A percentile compares a stretch with the other conserved stretches of the same genome.
These are phyloP conservation scores for Aspergillus nanangensis DNA, from an alignment of 495 filamentous ascomycete species.

Conservation along the genomic window DNA sequence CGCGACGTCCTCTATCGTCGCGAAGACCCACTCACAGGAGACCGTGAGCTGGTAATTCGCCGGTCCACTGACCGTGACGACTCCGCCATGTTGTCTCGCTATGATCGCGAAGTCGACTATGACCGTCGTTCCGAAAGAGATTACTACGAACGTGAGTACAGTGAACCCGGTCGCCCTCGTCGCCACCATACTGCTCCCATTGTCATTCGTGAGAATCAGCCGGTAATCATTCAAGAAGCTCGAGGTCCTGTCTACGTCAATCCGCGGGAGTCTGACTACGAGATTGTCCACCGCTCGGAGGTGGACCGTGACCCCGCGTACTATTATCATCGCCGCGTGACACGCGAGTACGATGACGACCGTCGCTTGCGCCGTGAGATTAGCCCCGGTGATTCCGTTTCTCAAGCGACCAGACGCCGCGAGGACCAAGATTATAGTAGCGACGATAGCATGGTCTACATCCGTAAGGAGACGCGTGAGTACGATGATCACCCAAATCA, in stretches of 20 bases:
- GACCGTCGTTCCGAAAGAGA: conserved; percentile 49
- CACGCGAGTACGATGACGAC: conserved; percentile 54
- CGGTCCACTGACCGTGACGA: conserved; percentile 43
- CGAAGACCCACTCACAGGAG: conserved; percentile 31
- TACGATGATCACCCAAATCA: conserved; percentile 59
- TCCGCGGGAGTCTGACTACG: conserved; percentile 61
- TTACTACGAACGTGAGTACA: conserved; percentile 50
- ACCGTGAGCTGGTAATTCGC: conserved; percentile 47
- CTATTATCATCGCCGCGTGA: conserved; percentile 58
- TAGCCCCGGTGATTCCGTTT: conserved; percentile 55
- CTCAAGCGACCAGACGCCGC: conserved; percentile 41
- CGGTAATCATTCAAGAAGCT: conserved; percentile 74
- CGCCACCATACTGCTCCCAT: conserved; percentile 59
- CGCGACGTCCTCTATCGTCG: conserved; percentile 35
- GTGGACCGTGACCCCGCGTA: conserved; percentile 52
- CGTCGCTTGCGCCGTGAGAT: conserved; percentile 49
- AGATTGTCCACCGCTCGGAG: conserved; percentile 64
- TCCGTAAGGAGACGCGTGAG: conserved; percentile 50
- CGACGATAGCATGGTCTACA: conserved; percentile 61
- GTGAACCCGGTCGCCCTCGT: conserved; percentile 48
- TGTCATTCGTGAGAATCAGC: conserved; percentile 66
- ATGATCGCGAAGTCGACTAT: conserved; percentile 42
- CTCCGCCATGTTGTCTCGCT: conserved; percentile 31
- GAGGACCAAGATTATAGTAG: conserved; percentile 49
- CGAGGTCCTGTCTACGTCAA: conserved; percentile 62